These are phyloP conservation scores for Lichtheimia ornata DNA, from an alignment of 371 early-diverging fungal genomes.

Conservation along the genomic window DNA sequence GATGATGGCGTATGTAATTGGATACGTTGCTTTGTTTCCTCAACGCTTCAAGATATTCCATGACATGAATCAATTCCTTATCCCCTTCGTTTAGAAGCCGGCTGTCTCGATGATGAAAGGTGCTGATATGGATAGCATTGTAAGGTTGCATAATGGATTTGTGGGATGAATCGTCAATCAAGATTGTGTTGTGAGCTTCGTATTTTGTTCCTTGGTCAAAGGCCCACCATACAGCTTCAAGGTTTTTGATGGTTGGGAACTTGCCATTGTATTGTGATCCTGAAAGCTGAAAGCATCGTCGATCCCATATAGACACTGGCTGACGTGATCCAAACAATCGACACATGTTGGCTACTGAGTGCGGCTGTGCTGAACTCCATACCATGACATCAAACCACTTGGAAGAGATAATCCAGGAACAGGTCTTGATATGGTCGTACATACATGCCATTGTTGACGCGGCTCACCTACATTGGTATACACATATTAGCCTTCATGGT, in stretches of 20 bases:
- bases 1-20: conserved; percentile 8
- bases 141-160: conserved; percentile 66
- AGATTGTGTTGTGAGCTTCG: conserved; percentile 64
- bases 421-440: conserved; percentile 54
- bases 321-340: conserved; percentile 46
- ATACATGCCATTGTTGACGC: conserved; percentile 30
- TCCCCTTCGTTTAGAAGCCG: conserved; percentile 2
- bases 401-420: conserved; percentile 64
- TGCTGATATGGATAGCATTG: conserved; percentile 51
- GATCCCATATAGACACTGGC: conserved; percentile 62
- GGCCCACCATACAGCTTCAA: conserved; percentile 53
- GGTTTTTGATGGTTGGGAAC: conserved; percentile 62
- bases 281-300: conserved; percentile 55
- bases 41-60: conserved; percentile 12
- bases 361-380: conserved; percentile 75
- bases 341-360: conserved; percentile 62
- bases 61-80: conserved; percentile 13
- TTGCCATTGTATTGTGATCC: conserved; percentile 49
- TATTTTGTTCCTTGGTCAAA: conserved; percentile 35
- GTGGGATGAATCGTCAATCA: conserved; percentile 68
- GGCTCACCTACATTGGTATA: neutral
- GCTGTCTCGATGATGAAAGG: no score
- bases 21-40: conserved; percentile 16
- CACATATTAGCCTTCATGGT: neutral
- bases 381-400: conserved; percentile 70